These are phyloP conservation scores for Linnemannia hyalina DNA, from an alignment of 192 early-diverging fungal species.

Conservation along the genomic window DNA sequence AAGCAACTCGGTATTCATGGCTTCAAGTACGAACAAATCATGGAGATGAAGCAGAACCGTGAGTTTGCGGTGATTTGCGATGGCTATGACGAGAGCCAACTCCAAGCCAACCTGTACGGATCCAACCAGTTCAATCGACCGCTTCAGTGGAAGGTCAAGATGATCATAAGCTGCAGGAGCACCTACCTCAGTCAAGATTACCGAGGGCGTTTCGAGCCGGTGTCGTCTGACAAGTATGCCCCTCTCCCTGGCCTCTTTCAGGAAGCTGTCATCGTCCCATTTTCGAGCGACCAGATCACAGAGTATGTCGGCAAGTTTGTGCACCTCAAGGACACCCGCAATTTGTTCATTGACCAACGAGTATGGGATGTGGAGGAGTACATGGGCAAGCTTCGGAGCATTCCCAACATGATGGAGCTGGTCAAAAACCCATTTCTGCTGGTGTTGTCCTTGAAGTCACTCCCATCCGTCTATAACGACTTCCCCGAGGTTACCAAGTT, in stretches of 20 bases:
- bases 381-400: background rate
- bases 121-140: background rate
- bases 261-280: background rate
- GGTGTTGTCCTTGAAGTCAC: background rate
- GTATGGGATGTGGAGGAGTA: background rate
- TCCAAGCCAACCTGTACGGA: background rate
- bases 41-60: background rate
- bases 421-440: constrained; percentile 4
- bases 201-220: background rate
- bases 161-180: constrained; percentile 1
- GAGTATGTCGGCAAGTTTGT: background rate
- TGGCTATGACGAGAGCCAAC: background rate
- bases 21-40: background rate
- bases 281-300: background rate
- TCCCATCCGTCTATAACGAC: background rate
- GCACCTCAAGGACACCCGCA: background rate
- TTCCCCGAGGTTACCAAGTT: background rate
- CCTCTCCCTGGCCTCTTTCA: background rate
- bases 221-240: background rate
- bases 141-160: background rate
- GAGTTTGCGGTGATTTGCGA: background rate
- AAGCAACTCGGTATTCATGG: background rate
- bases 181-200: background rate
- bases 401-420: constrained; percentile 1
- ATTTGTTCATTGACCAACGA: background rate